phyloP scores from a whole-genome alignment of 768 basidiomycete species.

The Kwoniella botswanensis region DNA sequence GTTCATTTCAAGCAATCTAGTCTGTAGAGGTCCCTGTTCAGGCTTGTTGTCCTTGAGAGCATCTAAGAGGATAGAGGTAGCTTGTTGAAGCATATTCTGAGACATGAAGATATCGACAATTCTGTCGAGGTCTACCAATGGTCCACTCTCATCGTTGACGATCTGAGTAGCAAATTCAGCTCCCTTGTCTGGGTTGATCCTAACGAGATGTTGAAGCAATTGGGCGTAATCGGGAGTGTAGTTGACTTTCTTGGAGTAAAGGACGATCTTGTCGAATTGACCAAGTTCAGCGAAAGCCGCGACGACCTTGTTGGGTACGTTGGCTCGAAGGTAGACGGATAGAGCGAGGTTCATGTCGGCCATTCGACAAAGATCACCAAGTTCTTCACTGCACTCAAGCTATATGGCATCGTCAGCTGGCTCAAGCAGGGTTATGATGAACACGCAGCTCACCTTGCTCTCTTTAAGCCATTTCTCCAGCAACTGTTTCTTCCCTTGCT shows the following conservation, averaged over 20 bases:
- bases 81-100: constrained; percentile 99
- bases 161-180: constrained; percentile 96
- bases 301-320: constrained; percentile 97
- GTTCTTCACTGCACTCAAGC: constrained; percentile 98
- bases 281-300: constrained; percentile 99
- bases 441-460: constrained; percentile 73
- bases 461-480: constrained; percentile 99
- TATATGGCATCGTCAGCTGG: constrained; percentile 53
- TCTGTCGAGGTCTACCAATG: constrained; percentile 89
- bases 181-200: constrained; percentile 94
- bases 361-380: constrained; percentile 92
- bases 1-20: constrained; percentile 96
- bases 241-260: constrained; percentile 96
- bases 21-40: constrained; percentile 94
- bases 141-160: constrained; percentile 88
- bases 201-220: constrained; percentile 93
- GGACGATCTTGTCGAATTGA: constrained; percentile 95
- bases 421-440: no score
- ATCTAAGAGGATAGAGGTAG: constrained; percentile 95
- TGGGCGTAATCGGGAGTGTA: constrained; percentile 91
- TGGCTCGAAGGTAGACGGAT: constrained; percentile 95
- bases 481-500: constrained; percentile 94
- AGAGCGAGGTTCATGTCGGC: constrained; percentile 97
- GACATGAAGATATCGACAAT: constrained; percentile 99
- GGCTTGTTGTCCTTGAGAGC: constrained; percentile 98